Percentiles rank a stretch among this genome's conserved stretches.
phyloP scores from a whole-genome alignment of 2,329 filamentous ascomycete genomes.

The Diaporthe eres region DNA sequence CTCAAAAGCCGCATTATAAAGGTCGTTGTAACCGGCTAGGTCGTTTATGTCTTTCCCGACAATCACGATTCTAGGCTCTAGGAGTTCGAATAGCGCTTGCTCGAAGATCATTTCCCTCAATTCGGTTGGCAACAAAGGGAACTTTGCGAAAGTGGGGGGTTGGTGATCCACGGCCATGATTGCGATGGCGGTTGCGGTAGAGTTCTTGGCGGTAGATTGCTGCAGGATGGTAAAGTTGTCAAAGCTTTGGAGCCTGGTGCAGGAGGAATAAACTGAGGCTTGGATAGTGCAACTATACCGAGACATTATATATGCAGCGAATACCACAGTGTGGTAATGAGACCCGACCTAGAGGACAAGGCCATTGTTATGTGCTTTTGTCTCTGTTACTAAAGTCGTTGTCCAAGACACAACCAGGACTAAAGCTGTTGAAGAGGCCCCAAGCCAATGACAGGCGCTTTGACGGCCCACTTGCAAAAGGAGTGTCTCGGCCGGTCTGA shows the following conservation, averaged over 20 bases:
- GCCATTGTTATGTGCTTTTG: background rate
- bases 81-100: background rate
- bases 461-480: background rate
- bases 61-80: background rate
- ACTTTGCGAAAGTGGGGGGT: background rate
- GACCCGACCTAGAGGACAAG: background rate
- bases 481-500: slow-evolving; percentile 4
- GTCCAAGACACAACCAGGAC: background rate
- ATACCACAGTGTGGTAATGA: too few species aligned
- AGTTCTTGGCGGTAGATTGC: too few species aligned
- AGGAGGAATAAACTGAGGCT: background rate
- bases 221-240: background rate
- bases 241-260: background rate
- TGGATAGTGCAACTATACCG: too few species aligned
- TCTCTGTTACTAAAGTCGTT: background rate
- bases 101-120: background rate
- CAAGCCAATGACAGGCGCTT: background rate
- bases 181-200: too few species aligned
- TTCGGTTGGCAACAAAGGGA: background rate
- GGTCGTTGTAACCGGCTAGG: background rate
- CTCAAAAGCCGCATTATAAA: background rate
- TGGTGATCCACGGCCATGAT: background rate
- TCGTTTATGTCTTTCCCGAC: background rate
- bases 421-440: background rate
- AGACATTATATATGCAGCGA: background rate